A percentile compares a stretch with the other conserved stretches of the same genome.
phyloP scores from a whole-genome alignment of 2,329 filamentous ascomycete species.

The Ophiostoma montium region DNA sequence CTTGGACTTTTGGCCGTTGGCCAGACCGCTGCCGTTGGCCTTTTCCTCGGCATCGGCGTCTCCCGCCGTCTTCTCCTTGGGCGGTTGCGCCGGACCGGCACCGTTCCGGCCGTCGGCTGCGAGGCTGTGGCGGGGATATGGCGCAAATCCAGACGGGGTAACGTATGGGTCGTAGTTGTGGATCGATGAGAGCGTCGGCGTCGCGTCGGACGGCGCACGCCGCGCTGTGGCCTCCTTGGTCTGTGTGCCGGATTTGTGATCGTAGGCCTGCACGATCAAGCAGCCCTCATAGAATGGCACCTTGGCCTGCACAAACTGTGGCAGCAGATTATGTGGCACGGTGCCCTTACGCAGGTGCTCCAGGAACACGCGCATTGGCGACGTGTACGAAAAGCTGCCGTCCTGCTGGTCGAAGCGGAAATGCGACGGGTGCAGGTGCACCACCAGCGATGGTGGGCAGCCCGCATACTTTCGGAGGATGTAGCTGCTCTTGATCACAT shows the following conservation, averaged over 20 bases:
- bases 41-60: constrained; percentile 29
- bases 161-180: constrained; percentile 86
- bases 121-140: constrained; percentile 48
- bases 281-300: constrained; percentile 89
- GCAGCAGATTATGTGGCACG: constrained; percentile 77
- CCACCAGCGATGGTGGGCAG: constrained; percentile 62
- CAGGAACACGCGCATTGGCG: constrained; percentile 71
- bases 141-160: constrained; percentile 74
- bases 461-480: constrained; percentile 65
- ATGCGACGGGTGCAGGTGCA: constrained; percentile 74
- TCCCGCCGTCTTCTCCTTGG: constrained; percentile 26
- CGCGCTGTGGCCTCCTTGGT: constrained; percentile 38
- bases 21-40: constrained; percentile 34
- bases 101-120: constrained; percentile 14
- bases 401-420: constrained; percentile 92
- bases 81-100: constrained; percentile 14
- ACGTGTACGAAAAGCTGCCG: constrained; percentile 81
- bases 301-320: constrained; percentile 55
- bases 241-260: constrained; percentile 56
- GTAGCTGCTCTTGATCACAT: constrained; percentile 54
- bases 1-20: constrained; percentile 29
- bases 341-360: constrained; percentile 65
- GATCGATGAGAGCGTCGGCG: constrained; percentile 62
- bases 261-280: constrained; percentile 85
- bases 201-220: constrained; percentile 38